Evolutionary conservation across 495 filamentous ascomycete species (phyloP), one percentile per base, ranked within the genome.

Genomic region (Cercophora sp.): DNA sequence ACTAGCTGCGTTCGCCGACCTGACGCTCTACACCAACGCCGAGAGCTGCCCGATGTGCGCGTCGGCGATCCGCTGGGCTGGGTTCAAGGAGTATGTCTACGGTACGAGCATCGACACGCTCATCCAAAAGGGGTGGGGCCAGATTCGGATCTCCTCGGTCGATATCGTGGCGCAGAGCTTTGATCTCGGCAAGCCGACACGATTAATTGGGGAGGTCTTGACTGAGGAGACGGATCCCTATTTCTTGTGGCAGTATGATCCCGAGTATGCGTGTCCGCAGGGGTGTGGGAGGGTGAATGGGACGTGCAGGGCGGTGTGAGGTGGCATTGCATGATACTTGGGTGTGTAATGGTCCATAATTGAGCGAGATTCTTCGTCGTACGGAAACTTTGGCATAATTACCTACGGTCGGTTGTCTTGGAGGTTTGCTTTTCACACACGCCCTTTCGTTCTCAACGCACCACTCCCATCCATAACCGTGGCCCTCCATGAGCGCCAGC

Each of bases 11-110:
- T 80, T 75, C 47, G 36, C 56, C n/a, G 48, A 71, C 27, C 55
- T 83, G 15, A 67, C 69, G 8, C 61, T 81, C 4, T 83, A 83
- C 63, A 83, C 79, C 6, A 81, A 77, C 60, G 77, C 72, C 4
- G 77, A 81, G 56, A 73, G 71, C 48, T 83, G 79, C 61, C 76
- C 77, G 6, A 83, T 81, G 77, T 83, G 79, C 56, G 79, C 79
- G 0, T 70, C 76, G 2, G 79, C 75, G 1, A 78, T 81, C 48
- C 70, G 79, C 0, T 80, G 75, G 72, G 65, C 78, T 0, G 77
- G 76, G 5, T 79, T 83, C 57, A 65, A 62, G 9, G 78, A 81
- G 63, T 77, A 73, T 58, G 69, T 81, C 10, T 80, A 75, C 55
- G 77, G 75, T 10, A 79, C 77, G 0, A 74, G 70, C 19, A 77